Evolutionary conservation across 495 filamentous ascomycete species (phyloP).

Genomic region (Cladorrhinum samala): DNA sequence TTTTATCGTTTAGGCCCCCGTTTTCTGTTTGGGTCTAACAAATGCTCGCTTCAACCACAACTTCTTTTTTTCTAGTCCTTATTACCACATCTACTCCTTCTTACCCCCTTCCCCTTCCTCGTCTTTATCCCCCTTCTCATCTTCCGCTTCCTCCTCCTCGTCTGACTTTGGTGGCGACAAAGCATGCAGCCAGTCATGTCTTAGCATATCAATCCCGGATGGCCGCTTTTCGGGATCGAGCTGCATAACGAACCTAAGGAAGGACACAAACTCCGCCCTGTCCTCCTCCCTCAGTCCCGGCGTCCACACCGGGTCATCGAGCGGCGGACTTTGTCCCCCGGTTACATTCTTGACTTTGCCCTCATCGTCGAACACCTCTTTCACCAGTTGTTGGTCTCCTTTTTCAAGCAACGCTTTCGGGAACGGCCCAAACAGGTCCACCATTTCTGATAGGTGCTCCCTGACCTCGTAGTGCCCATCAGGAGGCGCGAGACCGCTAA

Average conservation of each 20-base stretch:
- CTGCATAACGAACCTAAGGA: conserved; percentile 13
- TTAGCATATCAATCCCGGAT: conserved; percentile 4
- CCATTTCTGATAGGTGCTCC: conserved; percentile 22
- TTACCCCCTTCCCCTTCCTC: no score
- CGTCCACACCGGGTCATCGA: conserved; percentile 3
- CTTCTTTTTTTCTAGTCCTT: no score
- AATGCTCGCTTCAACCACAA: no score
- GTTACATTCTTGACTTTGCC: neutral
- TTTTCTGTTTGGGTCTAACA: no score
- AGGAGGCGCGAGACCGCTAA: neutral
- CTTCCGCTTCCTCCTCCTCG: no score
- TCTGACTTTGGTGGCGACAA: no score
- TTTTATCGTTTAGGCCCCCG: no score
- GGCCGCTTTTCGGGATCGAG: conserved; percentile 12
- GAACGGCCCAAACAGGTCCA: conserved; percentile 21
- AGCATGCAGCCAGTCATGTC: conserved; percentile 13
- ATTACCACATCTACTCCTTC: no score
- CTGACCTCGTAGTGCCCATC: conserved; percentile 14
- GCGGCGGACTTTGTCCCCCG: neutral
- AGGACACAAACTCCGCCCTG: conserved; percentile 6
- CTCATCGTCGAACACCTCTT: conserved; percentile 10
- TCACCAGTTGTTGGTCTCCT: conserved; percentile 16
- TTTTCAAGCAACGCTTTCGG: conserved; percentile 18
- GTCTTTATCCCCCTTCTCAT: no score
- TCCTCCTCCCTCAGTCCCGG: neutral